Percentiles rank a stretch among this genome's conserved stretches.
These are phyloP conservation scores for Citrus sinensis DNA, from an alignment of 345 rosid species.

Conservation along the genomic window DVS_A1.0 CM039162.1:6675001-6675500, in stretches of 20 bases:
- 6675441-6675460: not conserved
- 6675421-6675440: not conserved
- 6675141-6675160: conserved; percentile 30
- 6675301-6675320: conserved; percentile 19
- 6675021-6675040: conserved; percentile 30
- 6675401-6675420: not conserved
- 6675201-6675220: conserved; percentile 13
- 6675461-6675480: not conserved
- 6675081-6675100: conserved; percentile 34
- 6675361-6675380: conserved; percentile 19
- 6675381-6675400: not conserved
- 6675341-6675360: conserved; percentile 23
- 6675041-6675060: conserved; percentile 36
- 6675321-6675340: conserved; percentile 19
- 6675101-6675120: conserved; percentile 28
- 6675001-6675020: conserved; percentile 36
- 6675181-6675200: conserved; percentile 25
- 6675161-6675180: conserved; percentile 36
- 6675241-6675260: conserved; percentile 18
- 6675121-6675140: conserved; percentile 38
- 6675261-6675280: conserved; percentile 29
- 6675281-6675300: conserved; percentile 18
- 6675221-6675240: conserved; percentile 2
- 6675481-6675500: not conserved
- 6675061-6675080: conserved; percentile 26